Conservation (phyloP, 228 moss, liverwort and hornwort species). For the Sphagnum magellanicum region DNA sequence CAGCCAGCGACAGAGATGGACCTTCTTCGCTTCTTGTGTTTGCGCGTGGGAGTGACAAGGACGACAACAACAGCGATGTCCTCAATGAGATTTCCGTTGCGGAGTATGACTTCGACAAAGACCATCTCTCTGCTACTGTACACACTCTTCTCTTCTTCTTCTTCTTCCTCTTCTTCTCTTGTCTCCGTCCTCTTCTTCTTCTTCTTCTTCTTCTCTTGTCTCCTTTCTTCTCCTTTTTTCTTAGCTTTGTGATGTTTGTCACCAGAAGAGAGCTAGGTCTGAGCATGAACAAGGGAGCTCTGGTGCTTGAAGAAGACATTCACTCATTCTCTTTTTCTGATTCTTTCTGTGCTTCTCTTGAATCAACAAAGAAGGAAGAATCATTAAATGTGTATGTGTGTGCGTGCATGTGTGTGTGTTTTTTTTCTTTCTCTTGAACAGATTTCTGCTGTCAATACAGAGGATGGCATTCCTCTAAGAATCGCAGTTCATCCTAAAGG, state of each 20-base stretch:
- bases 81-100: slow-evolving; percentile 9
- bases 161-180: not conserved
- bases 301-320: too few relatives aligned
- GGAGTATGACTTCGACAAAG: slow-evolving; percentile 32
- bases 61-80: not conserved
- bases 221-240: too few relatives aligned
- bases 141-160: not conserved
- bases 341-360: too few relatives aligned
- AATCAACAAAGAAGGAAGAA: too few relatives aligned
- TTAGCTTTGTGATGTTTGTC: too few relatives aligned
- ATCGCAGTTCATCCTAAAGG: slow-evolving; percentile 70
- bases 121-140: slow-evolving; percentile 35
- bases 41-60: slow-evolving; percentile 15
- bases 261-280: too few relatives aligned
- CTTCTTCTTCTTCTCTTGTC: too few relatives aligned
- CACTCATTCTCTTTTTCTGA: too few relatives aligned
- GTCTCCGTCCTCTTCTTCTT: too few relatives aligned
- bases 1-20: slow-evolving; percentile 14
- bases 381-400: too few relatives aligned
- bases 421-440: not conserved
- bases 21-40: slow-evolving; percentile 16
- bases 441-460: slow-evolving; percentile 25
- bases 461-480: slow-evolving; percentile 51
- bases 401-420: too few relatives aligned
- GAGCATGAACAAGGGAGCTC: too few relatives aligned